Percentiles rank a stretch among this genome's conserved stretches.
phyloP scores from a whole-genome alignment of 202 grass and related monocot species.

The Carex arenaria region DNA sequence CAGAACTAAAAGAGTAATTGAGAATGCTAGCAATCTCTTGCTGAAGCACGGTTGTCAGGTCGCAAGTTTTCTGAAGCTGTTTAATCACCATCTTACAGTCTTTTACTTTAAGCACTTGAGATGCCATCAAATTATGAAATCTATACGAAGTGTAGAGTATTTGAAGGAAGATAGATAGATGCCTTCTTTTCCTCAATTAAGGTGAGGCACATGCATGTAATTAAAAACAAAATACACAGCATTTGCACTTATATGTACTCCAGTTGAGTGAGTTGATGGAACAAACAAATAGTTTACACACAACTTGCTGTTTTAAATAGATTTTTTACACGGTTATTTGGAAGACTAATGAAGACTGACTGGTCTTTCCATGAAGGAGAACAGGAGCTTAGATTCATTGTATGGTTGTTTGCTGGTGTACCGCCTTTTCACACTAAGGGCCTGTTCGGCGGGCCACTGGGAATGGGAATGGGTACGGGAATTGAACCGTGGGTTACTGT shows the following conservation, averaged over 20 bases:
- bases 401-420: background rate
- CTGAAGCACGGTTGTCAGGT: constrained; percentile 2
- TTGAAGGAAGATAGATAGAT: background rate
- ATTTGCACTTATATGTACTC: background rate
- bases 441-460: too few relatives aligned
- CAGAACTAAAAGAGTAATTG: background rate
- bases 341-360: background rate
- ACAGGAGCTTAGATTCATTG: background rate
- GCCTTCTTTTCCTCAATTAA: background rate
- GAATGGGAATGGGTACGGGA: too few relatives aligned
- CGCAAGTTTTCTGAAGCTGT: background rate
- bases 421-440: background rate
- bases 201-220: background rate
- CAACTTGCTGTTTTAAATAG: background rate
- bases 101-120: background rate
- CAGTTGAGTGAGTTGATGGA: background rate
- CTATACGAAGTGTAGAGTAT: background rate
- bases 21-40: background rate
- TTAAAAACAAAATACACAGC: background rate
- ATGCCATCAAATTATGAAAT: background rate
- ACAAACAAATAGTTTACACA: background rate
- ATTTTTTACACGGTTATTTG: background rate
- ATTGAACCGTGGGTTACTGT: too few relatives aligned
- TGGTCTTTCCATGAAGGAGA: background rate
- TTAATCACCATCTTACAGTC: background rate